Percentiles rank a stretch among this genome's conserved stretches.
These are phyloP conservation scores for Lentinula boryana DNA, from an alignment of 768 basidiomycete genomes.

Conservation along the genomic window DNA sequence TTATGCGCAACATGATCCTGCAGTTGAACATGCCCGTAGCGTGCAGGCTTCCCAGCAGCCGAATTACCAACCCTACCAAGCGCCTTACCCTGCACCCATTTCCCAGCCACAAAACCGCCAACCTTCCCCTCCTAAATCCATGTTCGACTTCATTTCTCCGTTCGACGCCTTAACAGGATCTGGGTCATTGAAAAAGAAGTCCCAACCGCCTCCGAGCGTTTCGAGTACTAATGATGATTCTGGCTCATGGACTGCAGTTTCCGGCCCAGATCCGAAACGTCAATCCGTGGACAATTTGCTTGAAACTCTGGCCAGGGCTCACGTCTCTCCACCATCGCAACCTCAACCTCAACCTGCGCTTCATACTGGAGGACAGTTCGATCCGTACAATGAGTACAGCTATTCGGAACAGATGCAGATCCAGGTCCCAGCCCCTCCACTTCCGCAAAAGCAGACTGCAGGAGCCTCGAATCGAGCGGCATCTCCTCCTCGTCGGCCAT, in stretches of 20 bases:
- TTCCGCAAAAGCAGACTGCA: slow-evolving; percentile 48
- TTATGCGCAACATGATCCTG: slow-evolving; percentile 36
- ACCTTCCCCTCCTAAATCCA: slow-evolving; percentile 68
- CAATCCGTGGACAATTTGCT: slow-evolving; percentile 81
- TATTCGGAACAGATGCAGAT: slow-evolving; percentile 25
- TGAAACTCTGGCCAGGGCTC: slow-evolving; percentile 58
- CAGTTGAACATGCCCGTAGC: slow-evolving; percentile 33
- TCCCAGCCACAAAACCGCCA: slow-evolving; percentile 40
- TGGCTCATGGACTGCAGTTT: slow-evolving; percentile 41
- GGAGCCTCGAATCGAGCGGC: slow-evolving; percentile 31
- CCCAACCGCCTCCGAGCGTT: slow-evolving; percentile 32
- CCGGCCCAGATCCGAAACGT: slow-evolving; percentile 66
- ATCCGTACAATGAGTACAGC: slow-evolving; percentile 2
- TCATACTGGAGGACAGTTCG: slow-evolving; percentile 22
- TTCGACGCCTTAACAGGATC: slow-evolving; percentile 68
- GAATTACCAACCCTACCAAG: slow-evolving; percentile 24
- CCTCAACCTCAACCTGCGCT: background rate
- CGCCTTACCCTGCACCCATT: slow-evolving; percentile 32
- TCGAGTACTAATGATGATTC: slow-evolving; percentile 52
- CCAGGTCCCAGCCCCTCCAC: slow-evolving; percentile 53
- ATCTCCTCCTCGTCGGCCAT: slow-evolving; percentile 47
- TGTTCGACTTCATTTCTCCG: slow-evolving; percentile 83
- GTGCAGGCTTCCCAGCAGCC: slow-evolving; percentile 17
- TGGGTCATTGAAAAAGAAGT: slow-evolving; percentile 58
- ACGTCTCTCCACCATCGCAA: slow-evolving; percentile 20